Conservation (phyloP, 2,329 filamentous ascomycete species). For the Colletotrichum tropicale region DNA sequence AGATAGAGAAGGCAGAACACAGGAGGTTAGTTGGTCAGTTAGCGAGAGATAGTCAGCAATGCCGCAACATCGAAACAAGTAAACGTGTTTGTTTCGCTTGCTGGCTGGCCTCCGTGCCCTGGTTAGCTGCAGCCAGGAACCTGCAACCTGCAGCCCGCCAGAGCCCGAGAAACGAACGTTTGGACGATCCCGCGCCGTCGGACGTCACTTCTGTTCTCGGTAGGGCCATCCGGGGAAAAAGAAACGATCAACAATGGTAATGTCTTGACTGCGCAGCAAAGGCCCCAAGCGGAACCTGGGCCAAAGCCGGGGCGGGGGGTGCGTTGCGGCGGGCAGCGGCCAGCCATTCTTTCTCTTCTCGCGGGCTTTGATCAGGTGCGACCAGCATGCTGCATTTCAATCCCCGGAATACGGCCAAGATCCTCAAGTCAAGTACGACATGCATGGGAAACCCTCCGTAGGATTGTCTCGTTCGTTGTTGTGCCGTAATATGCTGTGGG, state of each 20-base stretch:
- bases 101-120: background rate
- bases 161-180: background rate
- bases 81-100: background rate
- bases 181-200: slow-evolving; percentile 13
- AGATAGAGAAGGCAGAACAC: background rate
- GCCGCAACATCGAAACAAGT: background rate
- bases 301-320: background rate
- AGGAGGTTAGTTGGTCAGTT: background rate
- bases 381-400: background rate
- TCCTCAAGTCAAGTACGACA: background rate
- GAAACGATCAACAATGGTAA: background rate
- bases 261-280: background rate
- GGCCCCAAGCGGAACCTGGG: background rate
- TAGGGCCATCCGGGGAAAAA: slow-evolving; percentile 14
- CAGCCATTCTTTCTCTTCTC: background rate
- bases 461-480: background rate
- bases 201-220: slow-evolving; percentile 20
- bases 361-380: background rate
- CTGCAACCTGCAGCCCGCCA: background rate
- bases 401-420: background rate
- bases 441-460: background rate
- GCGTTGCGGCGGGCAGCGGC: background rate
- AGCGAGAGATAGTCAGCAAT: background rate
- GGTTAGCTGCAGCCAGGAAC: background rate
- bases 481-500: background rate